Conservation (phyloP, 805 yeast species). For the Saccharomyces jurei region DNA sequence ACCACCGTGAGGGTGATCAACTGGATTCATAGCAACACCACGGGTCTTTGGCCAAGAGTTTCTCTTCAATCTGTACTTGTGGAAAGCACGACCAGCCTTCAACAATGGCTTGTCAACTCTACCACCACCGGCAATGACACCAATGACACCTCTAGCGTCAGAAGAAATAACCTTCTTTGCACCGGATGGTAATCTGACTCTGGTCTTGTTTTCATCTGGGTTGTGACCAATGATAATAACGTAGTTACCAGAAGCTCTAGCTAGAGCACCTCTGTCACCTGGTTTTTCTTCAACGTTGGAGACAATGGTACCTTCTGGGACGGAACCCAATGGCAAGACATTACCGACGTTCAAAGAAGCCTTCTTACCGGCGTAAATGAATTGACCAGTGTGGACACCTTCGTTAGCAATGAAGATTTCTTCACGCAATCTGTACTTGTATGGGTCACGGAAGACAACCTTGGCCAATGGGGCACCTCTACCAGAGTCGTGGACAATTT, state of each 20-base stretch:
- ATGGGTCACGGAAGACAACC: conserved; percentile 99
- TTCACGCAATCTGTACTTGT: conserved; percentile 95
- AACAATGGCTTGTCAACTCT: conserved; percentile 99
- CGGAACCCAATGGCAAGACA: conserved; percentile 91
- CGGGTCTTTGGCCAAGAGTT: conserved; percentile 99
- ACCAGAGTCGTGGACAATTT: conserved; percentile 98
- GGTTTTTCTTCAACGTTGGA: conserved; percentile 97
- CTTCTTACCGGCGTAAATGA: conserved; percentile 97
- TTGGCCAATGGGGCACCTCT: conserved; percentile 99
- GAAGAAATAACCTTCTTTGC: conserved; percentile 95
- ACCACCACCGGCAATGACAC: conserved; percentile 99
- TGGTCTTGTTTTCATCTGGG: conserved; percentile 98
- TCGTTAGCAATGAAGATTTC: conserved; percentile 99
- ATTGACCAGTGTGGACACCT: conserved; percentile 99
- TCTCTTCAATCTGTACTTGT: conserved; percentile 98
- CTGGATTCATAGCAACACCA: conserved; percentile 99
- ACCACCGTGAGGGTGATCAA: conserved; percentile 99
- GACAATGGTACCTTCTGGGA: conserved; percentile 98
- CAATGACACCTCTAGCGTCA: conserved; percentile 98
- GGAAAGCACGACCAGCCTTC: conserved; percentile 99
- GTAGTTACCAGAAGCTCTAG: conserved; percentile 99
- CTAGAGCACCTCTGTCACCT: conserved; percentile 99
- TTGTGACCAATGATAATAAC: conserved; percentile 98
- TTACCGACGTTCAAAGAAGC: conserved; percentile 96
- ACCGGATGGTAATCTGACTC: conserved; percentile 98